phyloP scores from a whole-genome alignment of 257 asterid species.

The Solanum sejunctum region DNA sequence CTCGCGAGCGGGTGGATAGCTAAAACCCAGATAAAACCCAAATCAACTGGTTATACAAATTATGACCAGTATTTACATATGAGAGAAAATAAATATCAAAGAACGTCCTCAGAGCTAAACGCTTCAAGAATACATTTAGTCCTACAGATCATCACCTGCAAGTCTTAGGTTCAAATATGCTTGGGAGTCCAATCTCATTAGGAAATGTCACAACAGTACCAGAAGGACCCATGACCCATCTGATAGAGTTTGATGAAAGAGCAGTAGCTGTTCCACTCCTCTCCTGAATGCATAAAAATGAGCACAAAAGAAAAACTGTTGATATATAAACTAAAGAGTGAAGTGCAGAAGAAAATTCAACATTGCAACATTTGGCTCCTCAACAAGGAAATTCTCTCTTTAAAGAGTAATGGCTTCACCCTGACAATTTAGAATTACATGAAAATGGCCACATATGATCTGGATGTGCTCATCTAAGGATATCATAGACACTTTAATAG shows the following conservation, averaged over 20 bases:
- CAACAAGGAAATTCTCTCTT: not conserved
- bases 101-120: not conserved
- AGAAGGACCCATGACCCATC: constrained; percentile 82
- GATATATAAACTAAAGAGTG: not conserved
- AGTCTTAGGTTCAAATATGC: constrained; percentile 53
- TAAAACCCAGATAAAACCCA: constrained; percentile 16
- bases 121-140: not conserved
- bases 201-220: constrained; percentile 82
- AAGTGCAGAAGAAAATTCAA: not conserved
- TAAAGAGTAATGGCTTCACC: not conserved
- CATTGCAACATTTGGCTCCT: not conserved
- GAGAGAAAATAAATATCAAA: not conserved
- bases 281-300: constrained; percentile 32
- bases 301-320: not conserved
- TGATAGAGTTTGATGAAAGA: constrained; percentile 36
- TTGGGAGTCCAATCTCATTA: constrained; percentile 70
- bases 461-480: not conserved
- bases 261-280: constrained; percentile 28
- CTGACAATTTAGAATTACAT: not conserved
- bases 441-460: not conserved
- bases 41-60: not conserved
- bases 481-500: not conserved
- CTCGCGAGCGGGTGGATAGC: constrained; percentile 77
- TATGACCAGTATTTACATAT: not conserved
- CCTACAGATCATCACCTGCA: constrained; percentile 29